Evolutionary conservation across 768 basidiomycete genomes (phyloP).

Genomic region (Mycena leptocephala): DNA sequence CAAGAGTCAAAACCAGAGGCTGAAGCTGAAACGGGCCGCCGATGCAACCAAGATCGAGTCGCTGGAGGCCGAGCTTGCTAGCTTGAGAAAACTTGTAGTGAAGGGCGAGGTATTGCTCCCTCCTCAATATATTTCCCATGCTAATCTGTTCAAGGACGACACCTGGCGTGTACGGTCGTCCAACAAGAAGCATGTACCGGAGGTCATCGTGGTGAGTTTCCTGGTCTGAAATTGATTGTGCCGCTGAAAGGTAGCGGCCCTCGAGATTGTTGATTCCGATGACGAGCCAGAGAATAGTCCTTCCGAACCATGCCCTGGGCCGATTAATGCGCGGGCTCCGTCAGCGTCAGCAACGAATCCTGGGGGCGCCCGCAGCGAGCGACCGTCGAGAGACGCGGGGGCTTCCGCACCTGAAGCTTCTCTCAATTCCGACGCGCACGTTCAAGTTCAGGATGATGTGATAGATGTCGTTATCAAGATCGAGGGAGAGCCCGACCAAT

Average conservation of each 20-base stretch:
- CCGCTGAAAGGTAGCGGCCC: background rate
- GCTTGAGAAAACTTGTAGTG: background rate
- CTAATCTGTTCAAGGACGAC: background rate
- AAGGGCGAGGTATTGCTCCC: background rate
- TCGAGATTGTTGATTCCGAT: slow-evolving; percentile 12
- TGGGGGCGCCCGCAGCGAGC: background rate
- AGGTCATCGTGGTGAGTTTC: background rate
- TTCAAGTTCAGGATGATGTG: slow-evolving; percentile 16
- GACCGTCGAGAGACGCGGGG: background rate
- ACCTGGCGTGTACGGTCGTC: background rate
- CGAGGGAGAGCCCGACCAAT: slow-evolving; percentile 26
- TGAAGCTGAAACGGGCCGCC: background rate
- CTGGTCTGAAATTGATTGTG: too few species aligned
- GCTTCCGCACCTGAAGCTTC: background rate
- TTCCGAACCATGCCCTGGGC: background rate
- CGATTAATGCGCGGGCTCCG: background rate
- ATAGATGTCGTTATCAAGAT: slow-evolving; percentile 26
- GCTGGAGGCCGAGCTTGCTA: slow-evolving; percentile 4
- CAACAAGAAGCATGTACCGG: background rate
- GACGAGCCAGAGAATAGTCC: background rate
- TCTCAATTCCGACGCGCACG: background rate
- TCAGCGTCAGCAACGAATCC: background rate
- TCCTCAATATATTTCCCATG: background rate
- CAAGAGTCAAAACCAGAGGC: background rate
- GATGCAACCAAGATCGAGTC: background rate